These are phyloP conservation scores for Ascochyta rabiei DNA, from an alignment of 2,329 filamentous ascomycete species.

Conservation along the genomic window DNA sequence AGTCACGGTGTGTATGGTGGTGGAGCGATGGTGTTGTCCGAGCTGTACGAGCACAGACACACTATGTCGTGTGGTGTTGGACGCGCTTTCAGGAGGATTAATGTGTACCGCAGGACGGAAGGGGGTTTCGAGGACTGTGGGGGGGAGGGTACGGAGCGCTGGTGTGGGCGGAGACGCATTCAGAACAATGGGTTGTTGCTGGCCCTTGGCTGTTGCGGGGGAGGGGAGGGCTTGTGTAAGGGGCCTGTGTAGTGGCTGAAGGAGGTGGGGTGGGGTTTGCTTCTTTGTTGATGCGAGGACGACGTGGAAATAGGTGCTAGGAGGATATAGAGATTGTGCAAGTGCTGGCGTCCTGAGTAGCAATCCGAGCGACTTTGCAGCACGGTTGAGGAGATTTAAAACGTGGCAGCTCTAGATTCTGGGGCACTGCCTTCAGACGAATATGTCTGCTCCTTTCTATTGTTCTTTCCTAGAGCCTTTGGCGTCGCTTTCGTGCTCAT, in stretches of 20 bases:
- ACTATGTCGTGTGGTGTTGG: conserved; percentile 20
- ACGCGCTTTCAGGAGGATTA: conserved; percentile 38
- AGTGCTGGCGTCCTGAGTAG: background rate
- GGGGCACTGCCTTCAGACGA: background rate
- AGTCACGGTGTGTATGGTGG: conserved; percentile 6
- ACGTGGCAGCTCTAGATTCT: background rate
- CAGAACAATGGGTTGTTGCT: background rate
- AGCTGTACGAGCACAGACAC: conserved; percentile 5
- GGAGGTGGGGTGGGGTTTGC: background rate
- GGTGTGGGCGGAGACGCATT: background rate
- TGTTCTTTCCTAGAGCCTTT: background rate
- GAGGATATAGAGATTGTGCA: background rate
- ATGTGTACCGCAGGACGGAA: conserved; percentile 34
- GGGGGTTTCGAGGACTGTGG: conserved; percentile 26
- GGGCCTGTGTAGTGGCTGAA: background rate
- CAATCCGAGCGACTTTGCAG: background rate
- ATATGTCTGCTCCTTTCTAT: background rate
- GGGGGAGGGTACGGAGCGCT: background rate
- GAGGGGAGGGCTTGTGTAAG: background rate
- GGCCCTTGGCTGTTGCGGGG: background rate
- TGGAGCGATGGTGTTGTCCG: background rate
- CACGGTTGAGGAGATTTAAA: background rate
- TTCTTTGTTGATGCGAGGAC: background rate
- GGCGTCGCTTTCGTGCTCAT: conserved; percentile 2
- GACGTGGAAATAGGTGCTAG: background rate